Percentiles rank a stretch among this genome's conserved stretches.
These are phyloP conservation scores for Boehmeria nivea DNA, from an alignment of 306 rosid species.

Conservation along the genomic window DNA sequence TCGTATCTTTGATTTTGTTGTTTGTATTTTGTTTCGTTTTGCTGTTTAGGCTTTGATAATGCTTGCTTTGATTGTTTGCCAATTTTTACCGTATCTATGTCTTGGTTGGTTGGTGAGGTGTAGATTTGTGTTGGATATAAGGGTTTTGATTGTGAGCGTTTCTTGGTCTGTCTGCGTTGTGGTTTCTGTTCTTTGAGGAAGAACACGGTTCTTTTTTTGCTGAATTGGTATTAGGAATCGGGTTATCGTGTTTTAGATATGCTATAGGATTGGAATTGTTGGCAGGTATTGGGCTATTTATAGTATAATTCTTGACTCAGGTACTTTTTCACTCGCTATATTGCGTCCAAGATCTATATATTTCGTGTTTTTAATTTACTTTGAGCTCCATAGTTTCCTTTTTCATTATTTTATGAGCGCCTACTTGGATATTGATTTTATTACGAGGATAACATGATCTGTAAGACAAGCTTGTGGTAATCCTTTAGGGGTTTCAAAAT, in stretches of 20 bases:
- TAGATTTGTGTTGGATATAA: conserved; percentile 1
- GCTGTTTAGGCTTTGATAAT: neutral
- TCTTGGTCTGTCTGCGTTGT: neutral
- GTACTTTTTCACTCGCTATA: neutral
- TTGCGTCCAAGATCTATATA: neutral
- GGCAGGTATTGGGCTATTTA: neutral
- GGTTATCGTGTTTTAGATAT: no score
- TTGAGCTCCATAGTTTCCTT: neutral
- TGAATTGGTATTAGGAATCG: neutral
- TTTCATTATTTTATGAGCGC: neutral
- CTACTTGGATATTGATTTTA: neutral
- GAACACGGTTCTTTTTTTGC: neutral
- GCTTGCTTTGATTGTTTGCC: neutral
- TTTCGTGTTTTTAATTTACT: neutral
- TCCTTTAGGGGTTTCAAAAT: conserved; percentile 7
- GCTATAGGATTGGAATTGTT: neutral
- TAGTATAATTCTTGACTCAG: no score
- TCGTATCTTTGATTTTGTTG: neutral
- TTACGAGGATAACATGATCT: neutral
- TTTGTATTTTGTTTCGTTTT: neutral
- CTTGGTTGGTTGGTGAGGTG: neutral
- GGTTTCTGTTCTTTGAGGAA: neutral
- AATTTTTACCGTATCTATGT: neutral
- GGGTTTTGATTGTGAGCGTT: neutral
- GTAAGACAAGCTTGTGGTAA: neutral